These are phyloP conservation scores for Suillus weaverae DNA, from an alignment of 768 basidiomycete genomes.

Conservation along the genomic window DNA sequence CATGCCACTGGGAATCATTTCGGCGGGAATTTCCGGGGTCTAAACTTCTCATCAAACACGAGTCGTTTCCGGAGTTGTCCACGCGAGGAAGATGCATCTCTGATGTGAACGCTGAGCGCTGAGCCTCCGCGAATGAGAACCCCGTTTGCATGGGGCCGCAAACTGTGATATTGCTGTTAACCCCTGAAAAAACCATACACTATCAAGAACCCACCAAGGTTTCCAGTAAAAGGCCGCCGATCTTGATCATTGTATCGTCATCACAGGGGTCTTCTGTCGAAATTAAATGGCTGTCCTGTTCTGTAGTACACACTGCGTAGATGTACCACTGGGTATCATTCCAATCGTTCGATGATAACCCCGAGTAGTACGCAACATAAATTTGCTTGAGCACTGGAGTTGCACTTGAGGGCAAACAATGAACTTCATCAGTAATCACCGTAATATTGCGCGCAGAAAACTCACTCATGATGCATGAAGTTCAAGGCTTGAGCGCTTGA, in stretches of 20 bases:
- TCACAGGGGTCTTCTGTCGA: not conserved
- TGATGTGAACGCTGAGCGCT: not conserved
- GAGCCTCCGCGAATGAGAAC: not conserved
- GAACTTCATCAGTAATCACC: not conserved
- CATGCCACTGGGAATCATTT: not conserved
- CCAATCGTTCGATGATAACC: not conserved
- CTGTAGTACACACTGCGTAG: not conserved
- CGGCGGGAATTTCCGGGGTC: not conserved
- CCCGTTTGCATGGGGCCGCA: not conserved
- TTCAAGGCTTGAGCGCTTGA: no score
- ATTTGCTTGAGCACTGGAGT: not conserved
- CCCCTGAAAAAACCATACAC: not conserved
- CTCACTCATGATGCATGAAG: not conserved
- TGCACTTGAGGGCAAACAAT: not conserved
- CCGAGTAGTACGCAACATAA: not conserved
- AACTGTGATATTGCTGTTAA: not conserved
- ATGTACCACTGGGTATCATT: not conserved
- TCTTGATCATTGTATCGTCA: not conserved
- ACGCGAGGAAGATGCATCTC: not conserved
- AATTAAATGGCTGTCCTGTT: not conserved
- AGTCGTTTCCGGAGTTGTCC: not conserved
- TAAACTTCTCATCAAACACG: not conserved
- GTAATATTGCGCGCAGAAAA: not conserved
- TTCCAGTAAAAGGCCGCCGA: not conserved
- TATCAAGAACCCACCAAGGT: not conserved